Percentiles rank a stretch among this genome's conserved stretches.
Evolutionary conservation across 2,329 filamentous ascomycete species (phyloP).

Genomic region (Beauveria medogensis): DNA sequence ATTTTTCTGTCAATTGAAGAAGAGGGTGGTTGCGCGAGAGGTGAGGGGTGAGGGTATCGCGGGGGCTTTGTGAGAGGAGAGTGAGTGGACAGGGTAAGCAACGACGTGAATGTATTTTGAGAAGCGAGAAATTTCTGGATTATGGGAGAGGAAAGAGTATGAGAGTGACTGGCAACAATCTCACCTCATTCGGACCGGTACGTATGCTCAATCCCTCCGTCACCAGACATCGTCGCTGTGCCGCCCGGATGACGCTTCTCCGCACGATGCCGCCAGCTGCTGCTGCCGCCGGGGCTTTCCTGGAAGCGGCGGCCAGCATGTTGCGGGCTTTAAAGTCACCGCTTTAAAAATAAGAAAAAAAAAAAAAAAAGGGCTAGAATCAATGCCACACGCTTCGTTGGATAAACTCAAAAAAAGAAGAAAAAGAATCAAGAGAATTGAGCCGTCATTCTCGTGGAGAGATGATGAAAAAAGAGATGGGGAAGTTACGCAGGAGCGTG

Average conservation of each 20-base stretch:
- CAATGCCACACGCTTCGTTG: too few relatives aligned
- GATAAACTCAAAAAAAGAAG: too few relatives aligned
- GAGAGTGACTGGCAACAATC: background rate
- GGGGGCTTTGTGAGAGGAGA: background rate
- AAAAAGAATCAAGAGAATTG: too few relatives aligned
- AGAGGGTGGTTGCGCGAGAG: background rate
- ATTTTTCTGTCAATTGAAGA: background rate
- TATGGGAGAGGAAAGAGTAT: too few relatives aligned
- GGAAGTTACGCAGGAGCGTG: too few relatives aligned
- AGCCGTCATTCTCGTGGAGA: too few relatives aligned
- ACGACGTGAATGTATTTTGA: background rate
- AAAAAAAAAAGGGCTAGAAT: background rate
- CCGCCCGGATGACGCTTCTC: background rate
- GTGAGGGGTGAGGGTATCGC: background rate
- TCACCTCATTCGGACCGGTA: conserved; percentile 13
- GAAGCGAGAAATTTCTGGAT: background rate
- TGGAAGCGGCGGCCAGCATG: background rate
- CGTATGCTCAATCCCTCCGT: conserved; percentile 14
- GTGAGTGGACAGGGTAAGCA: background rate
- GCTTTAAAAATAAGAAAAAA: too few relatives aligned
- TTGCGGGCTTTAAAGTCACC: background rate
- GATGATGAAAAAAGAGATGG: too few relatives aligned
- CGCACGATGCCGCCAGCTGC: background rate
- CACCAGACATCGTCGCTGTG: conserved; percentile 10
- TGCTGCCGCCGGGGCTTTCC: background rate